Evolutionary conservation across 2,329 filamentous ascomycete genomes (phyloP).

Genomic region (Penicillium sp.): DNA sequence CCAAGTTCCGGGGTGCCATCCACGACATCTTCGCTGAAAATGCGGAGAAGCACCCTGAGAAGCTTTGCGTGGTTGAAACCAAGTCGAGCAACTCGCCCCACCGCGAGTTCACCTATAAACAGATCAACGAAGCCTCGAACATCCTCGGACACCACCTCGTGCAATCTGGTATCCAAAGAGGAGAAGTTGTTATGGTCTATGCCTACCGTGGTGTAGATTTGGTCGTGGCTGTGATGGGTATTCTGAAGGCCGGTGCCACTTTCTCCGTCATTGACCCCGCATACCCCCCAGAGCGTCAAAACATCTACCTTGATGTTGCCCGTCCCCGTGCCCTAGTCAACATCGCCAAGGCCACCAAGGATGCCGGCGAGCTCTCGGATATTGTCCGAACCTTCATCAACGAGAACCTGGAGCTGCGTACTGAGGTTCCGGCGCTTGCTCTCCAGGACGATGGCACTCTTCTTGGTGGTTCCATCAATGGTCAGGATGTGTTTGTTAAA

Average conservation of each 20-base stretch:
- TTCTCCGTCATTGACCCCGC: conserved; percentile 70
- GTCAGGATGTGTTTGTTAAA: conserved; percentile 64
- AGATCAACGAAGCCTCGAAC: conserved; percentile 84
- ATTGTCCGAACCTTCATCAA: conserved; percentile 67
- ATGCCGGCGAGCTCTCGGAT: conserved; percentile 62
- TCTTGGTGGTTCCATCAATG: conserved; percentile 64
- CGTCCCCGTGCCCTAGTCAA: conserved; percentile 69
- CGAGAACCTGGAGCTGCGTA: conserved; percentile 68
- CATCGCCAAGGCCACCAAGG: conserved; percentile 69
- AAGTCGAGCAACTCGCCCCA: conserved; percentile 51
- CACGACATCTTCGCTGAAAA: conserved; percentile 45
- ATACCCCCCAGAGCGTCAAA: conserved; percentile 77
- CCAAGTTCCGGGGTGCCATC: conserved; percentile 45
- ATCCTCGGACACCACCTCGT: conserved; percentile 75
- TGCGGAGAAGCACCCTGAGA: conserved; percentile 66
- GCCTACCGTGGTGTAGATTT: conserved; percentile 78
- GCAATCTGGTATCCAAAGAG: conserved; percentile 67
- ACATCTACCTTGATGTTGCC: conserved; percentile 79
- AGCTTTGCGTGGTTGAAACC: conserved; percentile 67
- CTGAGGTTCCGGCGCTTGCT: conserved; percentile 70
- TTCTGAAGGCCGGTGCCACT: conserved; percentile 58
- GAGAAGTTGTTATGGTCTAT: conserved; percentile 92
- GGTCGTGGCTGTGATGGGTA: conserved; percentile 78
- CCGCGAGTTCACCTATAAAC: conserved; percentile 74
- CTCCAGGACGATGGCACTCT: conserved; percentile 70